These are phyloP conservation scores for Colletotrichum incanum DNA, from an alignment of 2,329 filamentous ascomycete species.

Conservation along the genomic window DNA sequence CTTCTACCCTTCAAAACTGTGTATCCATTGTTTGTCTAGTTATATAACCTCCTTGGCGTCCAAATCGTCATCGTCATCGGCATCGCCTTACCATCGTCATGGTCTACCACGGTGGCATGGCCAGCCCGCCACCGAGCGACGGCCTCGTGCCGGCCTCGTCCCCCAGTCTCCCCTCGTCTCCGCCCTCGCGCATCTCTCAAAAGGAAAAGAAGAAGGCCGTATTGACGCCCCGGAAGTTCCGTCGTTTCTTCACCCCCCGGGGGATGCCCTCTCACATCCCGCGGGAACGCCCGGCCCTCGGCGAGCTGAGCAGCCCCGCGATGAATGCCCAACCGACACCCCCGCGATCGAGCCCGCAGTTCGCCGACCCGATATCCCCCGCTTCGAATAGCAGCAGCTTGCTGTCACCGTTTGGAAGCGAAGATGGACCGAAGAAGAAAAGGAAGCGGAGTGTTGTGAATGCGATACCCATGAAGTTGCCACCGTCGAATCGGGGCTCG, in stretches of 20 bases:
- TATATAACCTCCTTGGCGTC: constrained; percentile 4
- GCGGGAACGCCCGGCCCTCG: constrained; percentile 57
- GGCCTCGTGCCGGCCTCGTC: constrained; percentile 44
- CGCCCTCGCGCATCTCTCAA: constrained; percentile 45
- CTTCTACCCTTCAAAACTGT: not conserved
- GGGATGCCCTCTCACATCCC: constrained; percentile 57
- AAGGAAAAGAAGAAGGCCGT: constrained; percentile 67
- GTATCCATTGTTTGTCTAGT: constrained; percentile 19
- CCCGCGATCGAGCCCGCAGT: constrained; percentile 22
- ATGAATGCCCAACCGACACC: constrained; percentile 51
- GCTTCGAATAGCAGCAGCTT: constrained; percentile 23
- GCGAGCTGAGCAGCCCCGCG: constrained; percentile 57
- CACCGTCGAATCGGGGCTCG: constrained; percentile 21
- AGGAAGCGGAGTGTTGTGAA: constrained; percentile 40
- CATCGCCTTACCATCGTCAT: constrained; percentile 24
- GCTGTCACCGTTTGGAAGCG: constrained; percentile 33
- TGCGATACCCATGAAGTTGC: constrained; percentile 41
- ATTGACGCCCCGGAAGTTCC: constrained; percentile 70
- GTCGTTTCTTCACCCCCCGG: constrained; percentile 68
- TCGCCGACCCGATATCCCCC: constrained; percentile 31
- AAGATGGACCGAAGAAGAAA: constrained; percentile 42
- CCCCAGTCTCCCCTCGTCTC: constrained; percentile 46
- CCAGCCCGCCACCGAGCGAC: constrained; percentile 44
- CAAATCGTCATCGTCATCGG: constrained; percentile 1
- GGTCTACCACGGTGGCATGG: constrained; percentile 42